phyloP scores from a whole-genome alignment of 2,329 filamentous ascomycete species.

The Aspergillus quadrilineatus region DNA sequence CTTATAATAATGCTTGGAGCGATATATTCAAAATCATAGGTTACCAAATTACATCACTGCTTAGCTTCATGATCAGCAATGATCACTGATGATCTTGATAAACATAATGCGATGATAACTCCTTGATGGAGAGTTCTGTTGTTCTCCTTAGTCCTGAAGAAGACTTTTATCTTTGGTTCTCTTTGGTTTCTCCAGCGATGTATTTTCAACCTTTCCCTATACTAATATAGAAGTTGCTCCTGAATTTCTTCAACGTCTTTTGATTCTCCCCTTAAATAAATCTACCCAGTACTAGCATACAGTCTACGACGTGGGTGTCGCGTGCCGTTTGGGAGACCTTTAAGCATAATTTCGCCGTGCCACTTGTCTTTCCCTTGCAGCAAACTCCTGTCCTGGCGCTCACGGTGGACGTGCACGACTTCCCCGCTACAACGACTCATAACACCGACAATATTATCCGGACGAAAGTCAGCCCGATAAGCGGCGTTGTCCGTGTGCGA shows the following conservation, averaged over 20 bases:
- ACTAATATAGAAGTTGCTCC: neutral
- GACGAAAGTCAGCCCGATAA: neutral
- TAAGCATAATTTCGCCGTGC: constrained; percentile 6
- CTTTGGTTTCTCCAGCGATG: neutral
- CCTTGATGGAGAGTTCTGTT: neutral
- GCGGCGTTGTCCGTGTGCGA: constrained; percentile 23
- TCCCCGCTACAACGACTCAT: constrained; percentile 1
- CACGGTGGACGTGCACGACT: neutral
- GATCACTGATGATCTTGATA: constrained; percentile 6
- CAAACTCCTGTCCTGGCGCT: constrained; percentile 4
- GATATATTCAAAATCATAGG: neutral
- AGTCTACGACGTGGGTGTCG: neutral
- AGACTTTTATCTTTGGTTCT: neutral
- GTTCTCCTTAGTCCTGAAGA: neutral
- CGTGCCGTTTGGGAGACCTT: neutral
- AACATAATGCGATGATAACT: neutral
- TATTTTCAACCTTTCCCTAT: neutral
- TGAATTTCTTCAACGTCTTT: neutral
- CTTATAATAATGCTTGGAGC: neutral
- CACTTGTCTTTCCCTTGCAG: constrained; percentile 3
- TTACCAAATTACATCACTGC: constrained; percentile 9
- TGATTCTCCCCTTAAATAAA: neutral
- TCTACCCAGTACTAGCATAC: neutral
- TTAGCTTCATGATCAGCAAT: neutral
- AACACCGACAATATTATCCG: neutral